These are phyloP conservation scores for Talaromyces proteolyticus DNA, from an alignment of 495 filamentous ascomycete genomes.

Conservation along the genomic window DNA sequence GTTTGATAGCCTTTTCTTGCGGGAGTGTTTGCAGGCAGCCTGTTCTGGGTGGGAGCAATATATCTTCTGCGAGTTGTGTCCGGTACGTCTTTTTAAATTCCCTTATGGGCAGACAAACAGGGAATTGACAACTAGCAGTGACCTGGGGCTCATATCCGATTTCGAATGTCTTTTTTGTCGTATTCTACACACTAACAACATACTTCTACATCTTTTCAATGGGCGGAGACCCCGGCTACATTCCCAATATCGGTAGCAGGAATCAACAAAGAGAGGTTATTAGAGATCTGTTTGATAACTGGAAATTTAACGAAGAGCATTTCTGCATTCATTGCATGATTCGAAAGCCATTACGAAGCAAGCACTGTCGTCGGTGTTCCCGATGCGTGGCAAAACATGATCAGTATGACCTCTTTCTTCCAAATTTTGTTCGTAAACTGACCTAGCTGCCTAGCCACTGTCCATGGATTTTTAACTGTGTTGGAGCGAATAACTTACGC, in stretches of 20 bases:
- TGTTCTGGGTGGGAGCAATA: conserved; percentile 76
- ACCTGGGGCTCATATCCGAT: conserved; percentile 61
- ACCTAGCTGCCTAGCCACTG: conserved; percentile 68
- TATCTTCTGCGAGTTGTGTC: conserved; percentile 72
- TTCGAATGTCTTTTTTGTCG: conserved; percentile 66
- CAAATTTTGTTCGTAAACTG: conserved; percentile 17
- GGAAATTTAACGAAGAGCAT: conserved; percentile 90
- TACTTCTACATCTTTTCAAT: conserved; percentile 88
- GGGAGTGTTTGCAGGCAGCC: conserved; percentile 82
- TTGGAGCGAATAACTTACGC: conserved; percentile 89
- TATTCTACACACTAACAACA: conserved; percentile 55
- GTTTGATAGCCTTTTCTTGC: conserved; percentile 73
- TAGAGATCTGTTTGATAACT: conserved; percentile 70
- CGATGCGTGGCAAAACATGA: conserved; percentile 96
- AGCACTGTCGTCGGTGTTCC: conserved; percentile 86
- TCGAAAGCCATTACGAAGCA: conserved; percentile 82
- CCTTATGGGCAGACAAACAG: conserved; percentile 1
- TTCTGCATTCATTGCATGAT: conserved; percentile 95
- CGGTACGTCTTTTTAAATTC: conserved; percentile 32
- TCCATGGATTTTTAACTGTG: conserved; percentile 95
- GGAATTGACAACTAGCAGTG: conserved; percentile 35
- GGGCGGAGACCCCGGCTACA: conserved; percentile 83
- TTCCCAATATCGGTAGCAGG: conserved; percentile 87
- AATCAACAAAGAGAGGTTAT: conserved; percentile 83
- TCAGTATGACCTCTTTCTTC: conserved; percentile 58